phyloP scores from a whole-genome alignment of 2,329 filamentous ascomycete genomes.

The Phoma herbarum region DNA sequence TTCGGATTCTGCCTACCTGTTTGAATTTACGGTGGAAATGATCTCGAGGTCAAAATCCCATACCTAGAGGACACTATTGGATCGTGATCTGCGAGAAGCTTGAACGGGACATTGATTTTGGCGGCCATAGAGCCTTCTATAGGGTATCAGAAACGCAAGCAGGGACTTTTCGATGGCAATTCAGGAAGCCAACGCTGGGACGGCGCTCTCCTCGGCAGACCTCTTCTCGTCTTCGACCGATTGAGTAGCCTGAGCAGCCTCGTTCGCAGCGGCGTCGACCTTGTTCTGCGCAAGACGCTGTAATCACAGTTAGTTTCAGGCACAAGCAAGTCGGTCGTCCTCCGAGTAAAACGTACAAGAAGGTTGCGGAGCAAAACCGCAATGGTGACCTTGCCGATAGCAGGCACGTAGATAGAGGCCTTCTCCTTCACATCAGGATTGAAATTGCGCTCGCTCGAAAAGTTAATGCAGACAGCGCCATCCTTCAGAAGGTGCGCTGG shows the following conservation, averaged over 20 bases:
- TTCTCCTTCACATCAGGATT: slow-evolving; percentile 89
- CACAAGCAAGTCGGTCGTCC: not conserved
- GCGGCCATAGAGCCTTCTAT: slow-evolving; percentile 32
- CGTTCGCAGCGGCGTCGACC: slow-evolving; percentile 38
- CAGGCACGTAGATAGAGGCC: slow-evolving; percentile 95
- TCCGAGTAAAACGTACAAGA: slow-evolving; percentile 67
- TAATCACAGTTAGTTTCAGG: not conserved
- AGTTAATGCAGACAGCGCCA: slow-evolving; percentile 98
- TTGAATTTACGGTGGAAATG: not conserved
- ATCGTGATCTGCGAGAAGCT: not conserved
- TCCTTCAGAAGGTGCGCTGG: slow-evolving; percentile 83
- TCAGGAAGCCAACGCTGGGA: slow-evolving; percentile 14
- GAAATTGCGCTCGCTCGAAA: slow-evolving; percentile 96
- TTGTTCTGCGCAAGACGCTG: slow-evolving; percentile 57
- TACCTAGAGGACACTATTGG: not conserved
- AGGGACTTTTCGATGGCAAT: not conserved
- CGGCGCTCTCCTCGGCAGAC: slow-evolving; percentile 29
- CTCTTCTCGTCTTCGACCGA: slow-evolving; percentile 25
- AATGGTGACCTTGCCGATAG: slow-evolving; percentile 97
- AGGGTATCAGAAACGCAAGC: slow-evolving; percentile 36
- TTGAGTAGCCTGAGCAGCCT: slow-evolving; percentile 7
- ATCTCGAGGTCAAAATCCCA: not conserved
- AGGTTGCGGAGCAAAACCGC: slow-evolving; percentile 89
- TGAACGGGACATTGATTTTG: slow-evolving; percentile 16
- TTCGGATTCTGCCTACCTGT: not conserved